phyloP scores from a whole-genome alignment of 805 yeast species.

The Schizosaccharomyces osmophilus region DNA sequence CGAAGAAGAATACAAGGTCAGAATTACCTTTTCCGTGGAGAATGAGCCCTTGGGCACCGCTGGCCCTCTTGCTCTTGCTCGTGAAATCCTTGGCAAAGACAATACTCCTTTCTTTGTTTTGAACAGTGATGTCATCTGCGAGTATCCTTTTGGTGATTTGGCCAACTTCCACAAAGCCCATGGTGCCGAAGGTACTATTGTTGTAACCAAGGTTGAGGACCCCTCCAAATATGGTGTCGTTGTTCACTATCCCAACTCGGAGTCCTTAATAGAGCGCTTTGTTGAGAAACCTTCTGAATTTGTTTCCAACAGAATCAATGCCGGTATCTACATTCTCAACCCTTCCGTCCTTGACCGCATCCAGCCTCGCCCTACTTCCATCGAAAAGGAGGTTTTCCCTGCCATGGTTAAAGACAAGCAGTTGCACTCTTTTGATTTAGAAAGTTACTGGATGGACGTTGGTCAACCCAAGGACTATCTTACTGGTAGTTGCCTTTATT shows the following conservation, averaged over 20 bases:
- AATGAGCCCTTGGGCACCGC: constrained; percentile 99
- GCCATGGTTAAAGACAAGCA: constrained; percentile 66
- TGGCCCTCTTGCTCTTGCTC: constrained; percentile 96
- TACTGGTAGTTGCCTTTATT: constrained; percentile 81
- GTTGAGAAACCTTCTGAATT: constrained; percentile 98
- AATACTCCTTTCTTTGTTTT: constrained; percentile 89
- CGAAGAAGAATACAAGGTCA: constrained; percentile 83
- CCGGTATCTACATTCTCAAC: constrained; percentile 94
- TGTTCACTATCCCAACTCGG: constrained; percentile 79
- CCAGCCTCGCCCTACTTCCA: constrained; percentile 95
- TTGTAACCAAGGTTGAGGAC: constrained; percentile 97
- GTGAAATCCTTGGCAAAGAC: constrained; percentile 77
- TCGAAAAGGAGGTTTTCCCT: constrained; percentile 99
- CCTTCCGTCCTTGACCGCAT: constrained; percentile 91
- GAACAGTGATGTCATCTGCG: constrained; percentile 96
- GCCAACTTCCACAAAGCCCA: constrained; percentile 81
- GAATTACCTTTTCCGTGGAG: constrained; percentile 91
- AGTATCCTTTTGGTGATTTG: constrained; percentile 85
- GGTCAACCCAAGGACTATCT: constrained; percentile 99
- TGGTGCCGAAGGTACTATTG: constrained; percentile 96
- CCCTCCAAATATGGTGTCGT: constrained; percentile 99
- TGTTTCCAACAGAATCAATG: constrained; percentile 98
- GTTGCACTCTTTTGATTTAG: constrained; percentile 85
- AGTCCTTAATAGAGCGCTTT: constrained; percentile 82
- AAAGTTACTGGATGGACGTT: constrained; percentile 99